Percentiles rank a stretch among this genome's conserved stretches.
phyloP scores from a whole-genome alignment of 73 alveolate genomes.

The Symbiodinium natans region DNA sequence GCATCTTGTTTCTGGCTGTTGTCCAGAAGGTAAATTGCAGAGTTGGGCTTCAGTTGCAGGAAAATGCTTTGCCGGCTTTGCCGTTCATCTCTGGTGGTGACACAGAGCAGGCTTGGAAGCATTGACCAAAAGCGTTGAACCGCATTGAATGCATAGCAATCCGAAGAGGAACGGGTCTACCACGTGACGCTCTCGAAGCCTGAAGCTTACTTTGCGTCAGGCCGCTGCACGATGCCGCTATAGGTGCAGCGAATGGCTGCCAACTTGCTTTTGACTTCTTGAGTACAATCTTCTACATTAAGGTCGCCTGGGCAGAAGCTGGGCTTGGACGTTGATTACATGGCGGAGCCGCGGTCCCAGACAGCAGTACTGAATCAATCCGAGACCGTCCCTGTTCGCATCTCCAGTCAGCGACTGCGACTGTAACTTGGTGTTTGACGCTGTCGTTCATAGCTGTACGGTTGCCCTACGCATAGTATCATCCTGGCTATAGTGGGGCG shows the following conservation, averaged over 20 bases:
- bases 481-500: no score
- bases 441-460: no score
- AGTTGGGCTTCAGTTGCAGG: background rate
- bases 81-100: slow-evolving; percentile 18
- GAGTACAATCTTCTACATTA: background rate
- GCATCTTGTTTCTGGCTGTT: no score
- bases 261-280: background rate
- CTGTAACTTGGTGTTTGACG: no score
- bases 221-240: no score
- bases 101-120: background rate
- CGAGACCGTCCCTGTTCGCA: no score
- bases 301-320: slow-evolving; percentile 35
- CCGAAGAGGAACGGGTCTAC: background rate
- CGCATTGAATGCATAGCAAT: background rate
- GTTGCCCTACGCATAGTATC: no score
- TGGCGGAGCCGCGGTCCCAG: slow-evolving; percentile 42
- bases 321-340: slow-evolving; percentile 91
- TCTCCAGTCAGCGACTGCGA: no score
- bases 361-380: no score
- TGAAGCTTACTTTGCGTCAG: background rate
- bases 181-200: background rate
- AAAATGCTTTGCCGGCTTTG: background rate
- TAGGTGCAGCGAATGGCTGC: no score
- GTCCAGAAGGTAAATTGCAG: no score
- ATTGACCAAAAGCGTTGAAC: background rate